Base-by-base conservation (phyloP, 179 eudicot genomes). In the Amaranthus tricolor region DNA sequence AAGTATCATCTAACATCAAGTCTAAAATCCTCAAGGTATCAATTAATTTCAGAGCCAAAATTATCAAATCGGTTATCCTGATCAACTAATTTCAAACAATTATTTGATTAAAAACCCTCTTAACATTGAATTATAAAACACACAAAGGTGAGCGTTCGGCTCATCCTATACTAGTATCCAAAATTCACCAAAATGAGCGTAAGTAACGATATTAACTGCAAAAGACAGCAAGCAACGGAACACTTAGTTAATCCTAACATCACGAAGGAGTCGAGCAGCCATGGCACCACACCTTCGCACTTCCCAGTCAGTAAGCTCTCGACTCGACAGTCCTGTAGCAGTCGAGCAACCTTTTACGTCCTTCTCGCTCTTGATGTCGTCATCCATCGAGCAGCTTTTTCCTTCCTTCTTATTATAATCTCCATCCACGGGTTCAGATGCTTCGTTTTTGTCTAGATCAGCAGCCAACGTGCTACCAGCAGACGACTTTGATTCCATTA, bases 181-280 rank as follows among this genome's bases (percentile, higher is more conserved):
- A 2, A 31, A 31, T 31, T 31, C 40, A 31, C 3, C 40, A 31
- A 31, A 31, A 31, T 31, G 40, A 31, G 40, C 4, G 40, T 31
- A 31, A 31, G 40, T 31, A 31, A 31, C 40, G 2, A 67, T 13
- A 67, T 7, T 12, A 49, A 12, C 71, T n/a, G 58, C 19, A 17
- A 67, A 11, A 49, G 71, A 67, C 40, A 10, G 57, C 43, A 67
- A 69, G 19, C n/a, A 21, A 40, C 16, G 74, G 21, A 31, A 53
- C 5, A 43, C 74, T 44, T 80, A 90, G 44, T 83, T 74, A 49
- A 93, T 89, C 73, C 82, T 91, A 58, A 94, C 89, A 88, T 90
- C 97, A 56, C 86, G 88, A 70, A 94, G 91, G 68, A 94, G 96
- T 56, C 93, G 86, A 54, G 98, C 98, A 58, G 98, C 98, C 98